Base-by-base conservation (phyloP, 2,329 filamentous ascomycete genomes). In the Emmonsiellopsis sp. region DNA sequence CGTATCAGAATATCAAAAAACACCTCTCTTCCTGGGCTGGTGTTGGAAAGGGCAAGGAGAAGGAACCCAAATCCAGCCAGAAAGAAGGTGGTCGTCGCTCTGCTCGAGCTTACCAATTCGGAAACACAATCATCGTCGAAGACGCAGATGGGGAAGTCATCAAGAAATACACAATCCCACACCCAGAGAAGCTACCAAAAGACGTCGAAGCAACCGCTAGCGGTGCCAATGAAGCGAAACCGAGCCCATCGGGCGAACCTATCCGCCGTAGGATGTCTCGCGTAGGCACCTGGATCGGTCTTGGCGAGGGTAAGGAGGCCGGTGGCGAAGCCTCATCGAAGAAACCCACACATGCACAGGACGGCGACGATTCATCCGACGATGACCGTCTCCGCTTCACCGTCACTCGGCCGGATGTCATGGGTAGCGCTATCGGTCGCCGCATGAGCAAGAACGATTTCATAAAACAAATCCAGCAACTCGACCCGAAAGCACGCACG, bases 81-180 rank as follows among this genome's bases (percentile, higher is more conserved):
- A 40, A 72, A 33, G 63, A 69, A 32, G 65, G 64, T 43, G 63
- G 63, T 48, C 62, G 67, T 54, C 81, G 80, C 32, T 81, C 82
- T 43, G 82, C 82, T 39, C 78, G 82, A 55, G 82, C 82, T 1
- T 85, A 85, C 61, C 82, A 85, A 57, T 85, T 84, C 59, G 82
- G 82, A 50, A 84, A 84, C 60, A 85, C 82, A n/a, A 83, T 85
- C 59, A 85, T 85, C 63, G 81, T 85, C 13, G 82, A 85, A 63
- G 82, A 85, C 59, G 82, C 84, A 62, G 81, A 85, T 59, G 82
- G 82, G 31, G 82, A 85, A 65, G 82, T 85, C 31, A 75, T 85
- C 68, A 85, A 84, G 71, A 85, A 83, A 62, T 85, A 84, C 64
- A 81, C 82, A 48, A 83, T 85, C 52, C 80, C 80, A 6, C 68